phyloP scores from a whole-genome alignment of 768 basidiomycete species.

The Baorangia bicolor region DNA sequence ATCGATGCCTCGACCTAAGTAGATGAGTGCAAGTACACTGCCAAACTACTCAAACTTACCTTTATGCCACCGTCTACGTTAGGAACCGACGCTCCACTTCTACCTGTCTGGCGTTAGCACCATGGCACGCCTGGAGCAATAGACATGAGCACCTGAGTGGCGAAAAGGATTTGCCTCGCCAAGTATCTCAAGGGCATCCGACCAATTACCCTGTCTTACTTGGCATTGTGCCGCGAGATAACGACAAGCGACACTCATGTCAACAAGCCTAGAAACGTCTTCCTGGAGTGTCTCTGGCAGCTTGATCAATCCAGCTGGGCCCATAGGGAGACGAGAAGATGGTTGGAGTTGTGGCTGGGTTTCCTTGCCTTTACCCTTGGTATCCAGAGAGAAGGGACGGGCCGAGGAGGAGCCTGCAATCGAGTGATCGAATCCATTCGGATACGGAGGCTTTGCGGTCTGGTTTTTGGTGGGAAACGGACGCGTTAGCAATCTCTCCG shows the following conservation, averaged over 20 bases:
- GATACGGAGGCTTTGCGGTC: slow-evolving; percentile 33
- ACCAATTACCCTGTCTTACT: slow-evolving; percentile 88
- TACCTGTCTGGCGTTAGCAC: slow-evolving; percentile 37
- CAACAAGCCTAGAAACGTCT: slow-evolving; percentile 74
- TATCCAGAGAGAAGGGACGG: slow-evolving; percentile 38
- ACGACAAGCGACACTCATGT: slow-evolving; percentile 93
- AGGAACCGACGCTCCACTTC: slow-evolving; percentile 68
- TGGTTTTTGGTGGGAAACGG: slow-evolving; percentile 65
- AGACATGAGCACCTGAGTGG: slow-evolving; percentile 50
- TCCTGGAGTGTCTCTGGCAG: slow-evolving; percentile 63
- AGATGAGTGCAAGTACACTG: not conserved
- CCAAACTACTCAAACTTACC: slow-evolving; percentile 41
- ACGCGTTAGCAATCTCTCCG: slow-evolving; percentile 87
- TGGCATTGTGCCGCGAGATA: slow-evolving; percentile 97
- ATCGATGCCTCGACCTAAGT: slow-evolving; percentile 94
- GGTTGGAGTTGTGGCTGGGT: slow-evolving; percentile 36
- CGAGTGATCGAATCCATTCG: slow-evolving; percentile 23
- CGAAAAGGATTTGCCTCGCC: slow-evolving; percentile 91
- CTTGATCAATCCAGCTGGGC: slow-evolving; percentile 69
- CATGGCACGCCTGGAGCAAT: not conserved
- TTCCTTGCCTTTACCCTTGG: slow-evolving; percentile 68
- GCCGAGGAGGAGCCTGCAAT: slow-evolving; percentile 34
- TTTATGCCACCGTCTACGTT: slow-evolving; percentile 95
- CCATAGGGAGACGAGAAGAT: slow-evolving; percentile 64
- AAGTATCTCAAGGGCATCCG: slow-evolving; percentile 87